Conservation (phyloP, 2,329 filamentous ascomycete genomes). For the Fusarium dlaminii region DNA sequence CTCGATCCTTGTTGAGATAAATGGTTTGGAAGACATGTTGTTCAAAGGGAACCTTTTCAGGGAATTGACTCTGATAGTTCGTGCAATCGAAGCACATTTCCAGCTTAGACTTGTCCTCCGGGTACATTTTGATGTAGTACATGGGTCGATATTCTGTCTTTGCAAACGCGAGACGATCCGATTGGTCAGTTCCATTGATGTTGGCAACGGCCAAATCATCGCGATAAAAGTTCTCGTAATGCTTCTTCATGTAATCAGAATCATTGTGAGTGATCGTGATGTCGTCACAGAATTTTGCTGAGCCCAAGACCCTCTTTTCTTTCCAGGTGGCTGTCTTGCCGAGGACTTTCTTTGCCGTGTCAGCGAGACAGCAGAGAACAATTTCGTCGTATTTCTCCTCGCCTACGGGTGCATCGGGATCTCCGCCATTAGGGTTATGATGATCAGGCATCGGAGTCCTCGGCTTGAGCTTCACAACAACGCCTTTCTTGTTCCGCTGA, state of each 20-base stretch:
- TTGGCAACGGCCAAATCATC: slow-evolving; percentile 22
- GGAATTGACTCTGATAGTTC: slow-evolving; percentile 31
- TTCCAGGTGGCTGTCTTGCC: slow-evolving; percentile 25
- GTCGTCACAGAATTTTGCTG: slow-evolving; percentile 26
- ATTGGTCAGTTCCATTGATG: slow-evolving; percentile 14
- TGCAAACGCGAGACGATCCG: slow-evolving; percentile 15
- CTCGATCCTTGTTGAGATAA: slow-evolving; percentile 57
- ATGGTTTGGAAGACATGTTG: slow-evolving; percentile 59
- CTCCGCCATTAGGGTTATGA: slow-evolving; percentile 21
- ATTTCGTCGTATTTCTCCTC: slow-evolving; percentile 24
- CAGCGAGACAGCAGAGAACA: slow-evolving; percentile 25
- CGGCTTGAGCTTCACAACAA: slow-evolving; percentile 16
- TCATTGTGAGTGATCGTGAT: slow-evolving; percentile 28
- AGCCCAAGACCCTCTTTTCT: slow-evolving; percentile 22
- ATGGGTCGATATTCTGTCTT: slow-evolving; percentile 28
- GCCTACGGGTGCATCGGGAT: slow-evolving; percentile 8
- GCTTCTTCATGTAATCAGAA: slow-evolving; percentile 27
- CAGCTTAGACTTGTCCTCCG: slow-evolving; percentile 23
- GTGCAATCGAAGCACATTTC: slow-evolving; percentile 33
- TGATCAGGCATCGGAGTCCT: slow-evolving; percentile 18
- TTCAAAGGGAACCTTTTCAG: slow-evolving; percentile 24
- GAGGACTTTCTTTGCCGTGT: slow-evolving; percentile 20
- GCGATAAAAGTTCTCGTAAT: slow-evolving; percentile 27
- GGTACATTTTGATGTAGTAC: slow-evolving; percentile 35
- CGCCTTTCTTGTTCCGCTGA: slow-evolving; percentile 12